Evolutionary conservation across 106 monocot genomes (phyloP).

Genomic region (Triglochin maritima): DNA sequence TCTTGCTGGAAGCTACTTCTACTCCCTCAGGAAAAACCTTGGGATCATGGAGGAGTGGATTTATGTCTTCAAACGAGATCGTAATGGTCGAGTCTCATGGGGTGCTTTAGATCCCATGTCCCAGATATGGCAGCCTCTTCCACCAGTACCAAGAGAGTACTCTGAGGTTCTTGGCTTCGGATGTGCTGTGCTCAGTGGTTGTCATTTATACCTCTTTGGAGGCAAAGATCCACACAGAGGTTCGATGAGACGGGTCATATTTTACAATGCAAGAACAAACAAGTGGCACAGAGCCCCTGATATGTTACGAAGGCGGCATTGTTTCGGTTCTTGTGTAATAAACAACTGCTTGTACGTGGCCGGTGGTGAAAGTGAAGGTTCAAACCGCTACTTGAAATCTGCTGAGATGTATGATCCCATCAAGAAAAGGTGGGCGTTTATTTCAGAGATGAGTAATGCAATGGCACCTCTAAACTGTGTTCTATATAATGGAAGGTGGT

Average conservation of each 20-base stretch:
- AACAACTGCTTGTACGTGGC: constrained; percentile 18
- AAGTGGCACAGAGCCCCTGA: constrained; percentile 25
- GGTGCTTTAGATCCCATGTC: constrained; percentile 17
- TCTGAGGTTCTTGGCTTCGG: constrained; percentile 21
- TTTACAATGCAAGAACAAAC: constrained; percentile 22
- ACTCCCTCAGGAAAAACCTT: constrained; percentile 11
- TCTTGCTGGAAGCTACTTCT: constrained; percentile 19
- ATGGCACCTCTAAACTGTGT: constrained; percentile 15
- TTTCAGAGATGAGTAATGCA: constrained; percentile 16
- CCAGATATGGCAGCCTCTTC: constrained; percentile 17
- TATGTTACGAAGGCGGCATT: constrained; percentile 16
- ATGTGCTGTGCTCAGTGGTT: constrained; percentile 19
- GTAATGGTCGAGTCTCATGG: constrained; percentile 17
- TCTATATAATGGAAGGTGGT: constrained; percentile 16
- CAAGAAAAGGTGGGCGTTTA: constrained; percentile 16
- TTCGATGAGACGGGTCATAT: constrained; percentile 17
- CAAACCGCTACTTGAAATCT: constrained; percentile 1
- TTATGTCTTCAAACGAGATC: constrained; percentile 17
- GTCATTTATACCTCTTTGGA: constrained; percentile 18
- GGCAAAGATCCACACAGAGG: constrained; percentile 17
- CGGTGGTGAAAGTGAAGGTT: constrained; percentile 15
- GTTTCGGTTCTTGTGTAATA: constrained; percentile 13
- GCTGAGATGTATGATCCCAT: constrained; percentile 20
- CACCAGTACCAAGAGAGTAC: constrained; percentile 17
- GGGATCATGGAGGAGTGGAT: constrained; percentile 21